These are phyloP conservation scores for Striga hermonthica DNA, from an alignment of 305 asterid species.

Conservation along the genomic window DNA sequence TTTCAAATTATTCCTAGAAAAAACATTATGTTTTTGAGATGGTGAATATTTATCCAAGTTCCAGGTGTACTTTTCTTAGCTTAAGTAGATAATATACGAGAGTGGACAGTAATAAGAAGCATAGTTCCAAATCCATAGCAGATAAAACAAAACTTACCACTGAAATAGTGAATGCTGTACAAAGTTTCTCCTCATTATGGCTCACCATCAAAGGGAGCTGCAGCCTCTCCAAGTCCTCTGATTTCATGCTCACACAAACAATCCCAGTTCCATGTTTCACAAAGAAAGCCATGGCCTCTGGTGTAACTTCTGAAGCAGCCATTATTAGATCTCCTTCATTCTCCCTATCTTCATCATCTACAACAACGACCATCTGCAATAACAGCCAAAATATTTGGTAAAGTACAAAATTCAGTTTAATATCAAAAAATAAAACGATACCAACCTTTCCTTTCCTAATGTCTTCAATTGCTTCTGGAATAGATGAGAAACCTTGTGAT, in stretches of 20 bases:
- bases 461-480: constrained; percentile 74
- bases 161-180: constrained; percentile 79
- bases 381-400: constrained; percentile 3
- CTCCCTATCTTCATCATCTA: constrained; percentile 88
- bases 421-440: constrained; percentile 31
- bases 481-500: constrained; percentile 61
- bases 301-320: constrained; percentile 82
- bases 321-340: constrained; percentile 88
- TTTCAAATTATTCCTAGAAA: no score
- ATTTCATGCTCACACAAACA: constrained; percentile 89
- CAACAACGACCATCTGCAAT: constrained; percentile 77
- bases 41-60: no score
- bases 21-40: no score
- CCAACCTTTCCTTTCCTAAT: constrained; percentile 69
- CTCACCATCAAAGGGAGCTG: constrained; percentile 78
- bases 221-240: constrained; percentile 73
- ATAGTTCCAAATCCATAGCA: constrained; percentile 1
- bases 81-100: neutral
- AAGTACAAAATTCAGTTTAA: constrained; percentile 4
- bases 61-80: neutral
- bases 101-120: neutral
- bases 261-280: constrained; percentile 88
- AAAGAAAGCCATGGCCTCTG: constrained; percentile 86
- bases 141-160: constrained; percentile 52
- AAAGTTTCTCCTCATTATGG: constrained; percentile 77